Evolutionary conservation across 106 monocot genomes (phyloP), one percentile per base, ranked within the genome.

Genomic region (Dendrobium catenatum): DNA sequence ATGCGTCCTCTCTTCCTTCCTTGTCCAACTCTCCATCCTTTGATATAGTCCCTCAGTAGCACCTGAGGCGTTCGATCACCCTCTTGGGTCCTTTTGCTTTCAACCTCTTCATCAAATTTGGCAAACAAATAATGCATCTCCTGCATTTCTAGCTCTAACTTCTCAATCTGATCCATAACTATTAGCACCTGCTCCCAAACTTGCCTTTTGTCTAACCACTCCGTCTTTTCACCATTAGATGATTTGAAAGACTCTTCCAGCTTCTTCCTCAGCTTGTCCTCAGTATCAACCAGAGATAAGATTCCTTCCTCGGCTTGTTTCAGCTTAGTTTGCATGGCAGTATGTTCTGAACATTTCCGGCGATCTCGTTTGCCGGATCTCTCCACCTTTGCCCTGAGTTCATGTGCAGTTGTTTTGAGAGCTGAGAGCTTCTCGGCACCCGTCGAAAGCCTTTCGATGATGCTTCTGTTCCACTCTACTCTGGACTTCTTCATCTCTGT

Each of bases 141-240:
- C 75, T 93, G 88, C 41, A 99, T 68, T 68, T 95, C 95, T 72
- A 89, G 20, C 82, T 99, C 99, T 82, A 95, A 43, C 72, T 85
- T 89, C 18, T 79, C 91, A 43, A 93, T 99, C 83, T 88, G 93
- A 70, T 95, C 99, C 10, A 88, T 87, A 26, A 82, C 89, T 49
- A 80, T 86, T 29, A 79, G 77, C 24, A 78, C 90, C 18, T 84
- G 80, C 19, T 92, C 95, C 5, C 83, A 87, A 3, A 95, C 75
- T 64, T 89, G 85, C 68, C 79, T 85, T 31, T 79, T 79, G 33
- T 79, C 73, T 61, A 55, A 46, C 78, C 51, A 26, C 58, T 42
- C 68, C 43, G 78, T 89, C 47, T 66, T 55, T 61, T 55, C 20
- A 46, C 70, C 70, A 77, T 61, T 66, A 6, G 73, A 58, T 29